Evolutionary conservation across 1,139 yeast species (phyloP), one percentile per base, ranked within the genome.

Genomic region (Kodamaea alishanica): DNA sequence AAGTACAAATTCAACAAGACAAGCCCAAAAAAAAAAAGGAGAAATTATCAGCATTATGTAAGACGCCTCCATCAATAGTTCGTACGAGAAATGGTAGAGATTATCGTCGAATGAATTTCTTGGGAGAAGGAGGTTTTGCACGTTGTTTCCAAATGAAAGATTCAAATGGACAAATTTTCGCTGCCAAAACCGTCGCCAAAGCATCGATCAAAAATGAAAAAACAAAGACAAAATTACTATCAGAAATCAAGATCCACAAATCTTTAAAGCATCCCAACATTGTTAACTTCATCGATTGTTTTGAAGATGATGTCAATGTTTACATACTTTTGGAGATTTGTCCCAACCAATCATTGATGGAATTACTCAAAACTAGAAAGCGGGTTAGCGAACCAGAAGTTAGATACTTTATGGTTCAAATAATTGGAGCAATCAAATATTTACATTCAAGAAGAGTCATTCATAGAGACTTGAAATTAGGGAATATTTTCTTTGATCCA

Each of bases 71-170:
- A 28, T 84, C 95, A 11, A 78, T 88, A 46, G 94, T 92, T 51
- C 77, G 92, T 52, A 88, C 95, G 32, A 77, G 92, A 66, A 75
- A 78, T 47, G 96, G 97, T 39, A 76, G 87, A 56, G 95, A 89
- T 54, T 92, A 87, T 63, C 87, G 87, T 53, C 79, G 98, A 58
- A 97, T 97, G 2, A 75, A 75, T 43, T 89, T 90, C 52, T 70
- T 94, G 29, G 99, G 99, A 26, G 98, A 89, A 68, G 99, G 99
- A 43, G 99, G 99, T 0, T 94, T 94, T 70, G 99, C 98, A 12
- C 81, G 98, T 58, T 94, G 98, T 61, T 94, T 94, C 67, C 97
- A 92, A 62, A 94, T 94, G 74, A 87, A 85, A 58, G 96, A 88
- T 60, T 84, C 90, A 46, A 72, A 77, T 45, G 97, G 97, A 28